Evolutionary conservation across 108 stramenopile genomes (phyloP), one percentile per base, ranked within the genome.

Genomic region (Skeletonema marinoi): DNA sequence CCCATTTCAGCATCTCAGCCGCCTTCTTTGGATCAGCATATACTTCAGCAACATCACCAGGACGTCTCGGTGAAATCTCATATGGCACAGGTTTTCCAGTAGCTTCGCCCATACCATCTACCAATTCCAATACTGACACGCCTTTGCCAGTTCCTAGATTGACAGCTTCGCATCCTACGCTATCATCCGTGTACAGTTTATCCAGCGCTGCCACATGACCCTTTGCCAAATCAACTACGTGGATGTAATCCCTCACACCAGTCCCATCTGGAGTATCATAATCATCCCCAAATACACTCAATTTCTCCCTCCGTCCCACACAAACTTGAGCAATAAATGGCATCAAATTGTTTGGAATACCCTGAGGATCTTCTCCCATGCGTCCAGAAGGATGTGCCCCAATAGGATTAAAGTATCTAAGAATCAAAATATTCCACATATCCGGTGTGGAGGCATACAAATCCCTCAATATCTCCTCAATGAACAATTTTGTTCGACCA

Each of bases 371-470:
- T 78, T 99, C 99, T 4, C 99, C 99, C 72, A 99, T 99, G 19
- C 72, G 62, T 10, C 99, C 98, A 59, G 88, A 92, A 17, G 95
- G 86, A 90, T 99, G 99, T 0, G 99, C 98, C 11, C 99, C 99
- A 61, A 99, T 97, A 14, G 99, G 99, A 85, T 99, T 99, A 86
- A 99, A 99, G 77, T 99, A 99, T 6, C 99, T 86, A 14, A 99
- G 82, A 50, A 99, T 94, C 59, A 92, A 69, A 39, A 93, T 85
- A 59, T 90, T 89, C 94, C 90, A 93, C 3, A n/a, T 64, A 0
- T 74, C 70, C 0, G 87, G 75, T 66, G 78, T 74, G 6, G 90
- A 89, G 0, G 86, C 92, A 71, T 89, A 80, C 42, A 85, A 78
- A 84, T 99, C 99, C n/a, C 94, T 84, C 51, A 99, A 83, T 60